Evolutionary conservation across 2,329 filamentous ascomycete species (phyloP).

Genomic region (Metarhizium album): DNA sequence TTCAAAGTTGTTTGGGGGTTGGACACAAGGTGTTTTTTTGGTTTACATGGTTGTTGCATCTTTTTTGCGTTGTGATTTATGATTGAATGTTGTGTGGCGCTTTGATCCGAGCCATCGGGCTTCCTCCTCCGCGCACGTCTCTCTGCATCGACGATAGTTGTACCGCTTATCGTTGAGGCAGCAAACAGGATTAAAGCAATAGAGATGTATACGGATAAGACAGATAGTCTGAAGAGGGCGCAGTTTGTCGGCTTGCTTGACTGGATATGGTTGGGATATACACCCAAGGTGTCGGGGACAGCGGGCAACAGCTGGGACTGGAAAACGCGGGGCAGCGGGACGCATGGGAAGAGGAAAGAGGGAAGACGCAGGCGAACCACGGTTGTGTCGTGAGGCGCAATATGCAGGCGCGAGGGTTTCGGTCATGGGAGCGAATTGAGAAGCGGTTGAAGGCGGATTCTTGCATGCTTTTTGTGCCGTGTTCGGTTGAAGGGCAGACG

Average conservation of each 20-base stretch:
- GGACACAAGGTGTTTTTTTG: background rate
- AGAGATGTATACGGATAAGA: background rate
- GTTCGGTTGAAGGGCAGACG: background rate
- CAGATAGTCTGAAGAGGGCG: conserved; percentile 1
- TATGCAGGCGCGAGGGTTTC: background rate
- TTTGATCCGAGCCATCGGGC: background rate
- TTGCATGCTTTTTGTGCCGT: background rate
- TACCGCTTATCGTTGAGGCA: background rate
- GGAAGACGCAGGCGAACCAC: background rate
- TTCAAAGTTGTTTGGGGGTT: background rate
- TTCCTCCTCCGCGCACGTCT: background rate
- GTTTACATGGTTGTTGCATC: background rate
- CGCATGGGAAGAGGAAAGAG: background rate
- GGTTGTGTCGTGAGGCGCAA: background rate
- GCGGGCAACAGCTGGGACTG: background rate
- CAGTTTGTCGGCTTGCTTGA: background rate
- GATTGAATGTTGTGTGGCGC: background rate
- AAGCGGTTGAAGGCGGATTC: background rate
- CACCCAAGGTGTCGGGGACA: background rate
- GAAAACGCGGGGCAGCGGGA: background rate
- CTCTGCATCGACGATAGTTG: background rate
- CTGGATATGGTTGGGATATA: background rate
- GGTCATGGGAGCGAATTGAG: background rate
- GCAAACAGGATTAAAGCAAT: background rate
- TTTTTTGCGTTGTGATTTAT: background rate